Conservation (phyloP, 192 early-diverging fungal species). For the Haplosporangium gracile region DNA sequence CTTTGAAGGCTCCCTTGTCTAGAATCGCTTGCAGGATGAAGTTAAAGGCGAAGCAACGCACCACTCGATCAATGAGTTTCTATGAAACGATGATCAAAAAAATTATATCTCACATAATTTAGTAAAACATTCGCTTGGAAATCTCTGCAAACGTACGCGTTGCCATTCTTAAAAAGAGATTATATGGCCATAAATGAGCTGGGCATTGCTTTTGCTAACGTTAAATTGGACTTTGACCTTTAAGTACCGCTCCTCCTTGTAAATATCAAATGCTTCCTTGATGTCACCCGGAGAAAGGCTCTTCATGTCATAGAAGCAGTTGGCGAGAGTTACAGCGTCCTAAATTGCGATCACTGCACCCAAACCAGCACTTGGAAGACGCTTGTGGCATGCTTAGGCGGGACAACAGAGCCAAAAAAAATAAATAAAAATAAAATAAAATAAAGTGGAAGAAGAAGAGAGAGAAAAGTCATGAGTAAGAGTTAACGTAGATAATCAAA, state of each 20-base stretch:
- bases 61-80: too few species aligned
- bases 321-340: conserved; percentile 6
- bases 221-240: conserved; percentile 4
- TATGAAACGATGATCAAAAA: too few species aligned
- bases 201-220: neutral
- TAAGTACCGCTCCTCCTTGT: neutral
- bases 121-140: too few species aligned
- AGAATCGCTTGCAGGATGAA: too few species aligned
- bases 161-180: too few species aligned
- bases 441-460: too few species aligned
- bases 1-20: too few species aligned
- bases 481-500: too few species aligned
- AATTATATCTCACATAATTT: too few species aligned
- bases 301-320: neutral
- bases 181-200: conserved; percentile 3
- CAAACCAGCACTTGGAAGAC: neutral
- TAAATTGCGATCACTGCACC: conserved; percentile 9
- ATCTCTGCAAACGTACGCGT: too few species aligned
- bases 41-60: too few species aligned
- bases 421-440: too few species aligned
- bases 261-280: neutral
- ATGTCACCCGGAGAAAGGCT: neutral
- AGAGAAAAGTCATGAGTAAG: neutral
- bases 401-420: neutral
- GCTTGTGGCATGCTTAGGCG: neutral